Base-by-base conservation (phyloP, 1,139 yeast species). In the Zygosaccharomyces sapae region DNA sequence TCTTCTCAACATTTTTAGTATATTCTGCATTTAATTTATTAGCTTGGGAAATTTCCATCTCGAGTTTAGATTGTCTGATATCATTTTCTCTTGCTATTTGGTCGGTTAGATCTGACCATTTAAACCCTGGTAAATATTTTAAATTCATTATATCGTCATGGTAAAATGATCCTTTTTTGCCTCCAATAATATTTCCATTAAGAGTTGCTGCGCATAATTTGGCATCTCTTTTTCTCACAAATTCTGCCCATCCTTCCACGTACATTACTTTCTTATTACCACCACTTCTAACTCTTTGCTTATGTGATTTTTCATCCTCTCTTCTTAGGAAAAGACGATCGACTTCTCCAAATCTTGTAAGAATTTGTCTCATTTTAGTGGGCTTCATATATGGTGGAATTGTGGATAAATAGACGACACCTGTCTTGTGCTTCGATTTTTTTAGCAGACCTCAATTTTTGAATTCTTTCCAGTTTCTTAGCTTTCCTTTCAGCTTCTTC, bases 321-420 rank as follows among this genome's bases (percentile, higher is more conserved):
- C 96, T 96, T 55, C 88, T 86, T 54, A 94, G 70, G 63, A 86
- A 94, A 10, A 92, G 71, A 54, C 98, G 75, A 56, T 88, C 96
- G 7, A 90, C 76, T 51, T 80, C 81, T 6, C 99, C 99, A 67
- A 90, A 94, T 54, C 88, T 72, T 1, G 81, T 67, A 34, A 94
- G 71, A 10, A 92, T 77, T 47, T 89, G 94, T 57, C 95, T 77
- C 69, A 92, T 73, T 62, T 89, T 92, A 2, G 85, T 79, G 0
- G 99, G 98, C 63, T 89, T 89, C 98, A 92, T 94, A 63, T 86
- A 92, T 29, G 98, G 98, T 0, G 99, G 99, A 6, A 94, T 79
- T 48, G 84, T 76, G 0, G 97, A 89, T 4, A 92, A 69, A 59
- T 92, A 94, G 20, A 95, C 83, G 2, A 94, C 97, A 2, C 98